A percentile compares a stretch with the other conserved stretches of the same genome.
Conservation (phyloP, 805 yeast genomes). For the Tetrapisispora iriomotensis region DNA sequence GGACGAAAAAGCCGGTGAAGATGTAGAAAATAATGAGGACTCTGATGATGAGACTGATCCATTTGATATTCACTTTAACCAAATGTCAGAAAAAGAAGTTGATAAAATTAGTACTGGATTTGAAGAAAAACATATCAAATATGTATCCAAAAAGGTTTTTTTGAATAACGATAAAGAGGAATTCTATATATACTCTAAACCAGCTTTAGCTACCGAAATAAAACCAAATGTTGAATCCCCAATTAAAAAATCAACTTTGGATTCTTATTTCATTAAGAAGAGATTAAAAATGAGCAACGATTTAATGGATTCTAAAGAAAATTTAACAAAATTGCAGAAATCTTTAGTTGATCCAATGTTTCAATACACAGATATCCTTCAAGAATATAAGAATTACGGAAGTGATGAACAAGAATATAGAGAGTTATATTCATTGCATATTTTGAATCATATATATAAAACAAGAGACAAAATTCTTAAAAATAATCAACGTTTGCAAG, state of each 20-base stretch:
- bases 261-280: constrained; percentile 38
- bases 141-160: constrained; percentile 16
- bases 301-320: constrained; percentile 14
- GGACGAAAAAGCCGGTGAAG: constrained; percentile 13
- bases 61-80: constrained; percentile 66
- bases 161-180: constrained; percentile 13
- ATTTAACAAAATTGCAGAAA: constrained; percentile 38
- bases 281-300: constrained; percentile 29
- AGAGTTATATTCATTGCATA: constrained; percentile 59
- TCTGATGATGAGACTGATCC: constrained; percentile 51
- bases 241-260: constrained; percentile 15
- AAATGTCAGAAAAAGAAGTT: constrained; percentile 29
- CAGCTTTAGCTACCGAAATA: constrained; percentile 15
- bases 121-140: constrained; percentile 22
- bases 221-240: constrained; percentile 14
- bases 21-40: constrained; percentile 27
- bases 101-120: constrained; percentile 32
- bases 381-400: constrained; percentile 41
- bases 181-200: constrained; percentile 17
- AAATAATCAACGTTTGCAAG: constrained; percentile 51
- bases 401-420: constrained; percentile 46
- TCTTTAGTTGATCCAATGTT: constrained; percentile 54
- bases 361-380: constrained; percentile 60
- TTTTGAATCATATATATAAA: constrained; percentile 72
- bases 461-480: constrained; percentile 79